Percentiles rank a stretch among this genome's conserved stretches.
Conservation (phyloP, 2,329 filamentous ascomycete genomes). For the Scedosporium boydii region DNA sequence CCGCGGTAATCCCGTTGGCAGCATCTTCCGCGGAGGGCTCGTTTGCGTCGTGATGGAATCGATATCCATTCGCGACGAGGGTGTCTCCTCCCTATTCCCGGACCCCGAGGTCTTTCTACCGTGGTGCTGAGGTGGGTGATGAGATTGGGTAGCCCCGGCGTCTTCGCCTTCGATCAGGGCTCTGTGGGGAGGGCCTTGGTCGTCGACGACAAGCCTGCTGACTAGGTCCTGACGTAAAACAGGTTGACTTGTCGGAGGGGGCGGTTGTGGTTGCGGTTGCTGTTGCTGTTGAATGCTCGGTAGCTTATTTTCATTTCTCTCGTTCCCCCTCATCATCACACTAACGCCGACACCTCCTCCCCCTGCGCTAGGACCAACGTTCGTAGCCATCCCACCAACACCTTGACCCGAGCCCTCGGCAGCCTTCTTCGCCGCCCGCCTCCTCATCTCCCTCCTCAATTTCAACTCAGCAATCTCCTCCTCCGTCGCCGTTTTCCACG, state of each 20-base stretch:
- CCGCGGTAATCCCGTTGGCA: conserved; percentile 16
- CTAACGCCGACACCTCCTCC: neutral
- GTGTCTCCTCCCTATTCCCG: neutral
- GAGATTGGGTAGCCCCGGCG: too few relatives aligned
- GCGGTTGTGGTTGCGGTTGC: neutral
- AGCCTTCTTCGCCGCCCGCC: neutral
- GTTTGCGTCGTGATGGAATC: conserved; percentile 27
- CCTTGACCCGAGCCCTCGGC: neutral
- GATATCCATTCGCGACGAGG: conserved; percentile 3
- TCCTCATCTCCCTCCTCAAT: neutral
- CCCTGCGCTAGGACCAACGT: neutral
- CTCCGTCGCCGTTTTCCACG: conserved; percentile 72
- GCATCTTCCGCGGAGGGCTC: conserved; percentile 28
- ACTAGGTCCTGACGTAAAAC: neutral
- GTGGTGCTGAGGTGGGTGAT: neutral
- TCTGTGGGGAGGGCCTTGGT: neutral
- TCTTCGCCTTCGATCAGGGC: neutral
- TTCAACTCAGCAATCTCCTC: conserved; percentile 41
- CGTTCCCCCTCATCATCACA: neutral
- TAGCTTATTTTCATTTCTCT: neutral
- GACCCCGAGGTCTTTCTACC: neutral
- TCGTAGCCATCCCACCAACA: neutral
- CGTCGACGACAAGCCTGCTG: neutral
- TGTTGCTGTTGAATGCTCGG: neutral
- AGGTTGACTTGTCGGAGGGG: neutral